phyloP scores from a whole-genome alignment of 108 stramenopile genomes.

The Halocafeteria seosinensis region DNA sequence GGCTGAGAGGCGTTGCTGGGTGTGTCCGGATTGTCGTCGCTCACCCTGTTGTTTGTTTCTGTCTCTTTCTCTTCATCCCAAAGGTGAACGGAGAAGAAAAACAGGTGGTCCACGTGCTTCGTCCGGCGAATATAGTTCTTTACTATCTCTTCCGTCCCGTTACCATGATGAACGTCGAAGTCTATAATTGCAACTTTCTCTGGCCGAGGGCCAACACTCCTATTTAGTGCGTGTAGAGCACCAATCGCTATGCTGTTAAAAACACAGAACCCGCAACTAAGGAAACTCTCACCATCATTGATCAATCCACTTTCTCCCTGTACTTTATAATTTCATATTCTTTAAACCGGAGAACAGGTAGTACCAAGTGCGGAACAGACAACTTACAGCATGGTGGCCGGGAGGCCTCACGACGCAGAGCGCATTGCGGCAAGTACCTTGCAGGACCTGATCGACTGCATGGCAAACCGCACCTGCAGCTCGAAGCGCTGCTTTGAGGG shows the following conservation, averaged over 20 bases:
- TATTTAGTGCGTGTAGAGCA: constrained; percentile 74
- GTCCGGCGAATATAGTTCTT: constrained; percentile 47
- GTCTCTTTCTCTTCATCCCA: constrained; percentile 41
- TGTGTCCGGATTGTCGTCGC: too few relatives aligned
- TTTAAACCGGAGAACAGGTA: too few relatives aligned
- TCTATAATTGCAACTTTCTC: constrained; percentile 74
- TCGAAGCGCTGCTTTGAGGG: constrained; percentile 26
- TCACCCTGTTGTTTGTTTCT: background rate
- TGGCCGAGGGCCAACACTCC: too few relatives aligned
- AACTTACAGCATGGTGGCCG: constrained; percentile 70
- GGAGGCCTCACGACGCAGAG: constrained; percentile 89
- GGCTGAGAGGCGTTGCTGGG: too few relatives aligned
- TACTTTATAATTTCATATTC: too few relatives aligned
- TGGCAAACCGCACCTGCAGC: constrained; percentile 39
- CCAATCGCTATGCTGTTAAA: constrained; percentile 91
- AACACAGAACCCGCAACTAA: constrained; percentile 85
- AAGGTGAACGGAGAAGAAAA: constrained; percentile 80
- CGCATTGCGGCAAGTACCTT: constrained; percentile 49
- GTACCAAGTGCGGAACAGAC: too few relatives aligned
- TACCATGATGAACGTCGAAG: constrained; percentile 91
- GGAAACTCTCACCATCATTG: constrained; percentile 50
- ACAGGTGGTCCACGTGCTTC: constrained; percentile 45
- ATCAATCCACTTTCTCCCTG: too few relatives aligned
- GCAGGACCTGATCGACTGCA: constrained; percentile 34
- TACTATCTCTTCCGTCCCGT: constrained; percentile 92